Evolutionary conservation across 805 yeast genomes (phyloP).

Genomic region (Maudiozyma saulgeensis): DNA sequence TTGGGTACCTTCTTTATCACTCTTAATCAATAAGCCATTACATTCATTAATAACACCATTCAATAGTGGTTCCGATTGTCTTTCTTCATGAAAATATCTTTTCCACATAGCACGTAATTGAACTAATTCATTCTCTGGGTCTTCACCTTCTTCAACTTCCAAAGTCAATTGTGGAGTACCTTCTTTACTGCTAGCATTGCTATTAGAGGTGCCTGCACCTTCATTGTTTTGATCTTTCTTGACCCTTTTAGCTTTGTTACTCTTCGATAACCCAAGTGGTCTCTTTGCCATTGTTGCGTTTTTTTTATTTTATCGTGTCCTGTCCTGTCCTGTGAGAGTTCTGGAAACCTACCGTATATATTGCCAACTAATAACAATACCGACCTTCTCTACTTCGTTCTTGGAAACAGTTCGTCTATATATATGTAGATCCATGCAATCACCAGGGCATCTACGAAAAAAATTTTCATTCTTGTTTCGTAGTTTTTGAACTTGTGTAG

Average conservation of each 20-base stretch:
- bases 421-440: too few species aligned
- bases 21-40: slow-evolving; percentile 50
- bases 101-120: slow-evolving; percentile 68
- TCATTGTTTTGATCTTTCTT: slow-evolving; percentile 11
- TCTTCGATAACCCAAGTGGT: slow-evolving; percentile 54
- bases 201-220: slow-evolving; percentile 6
- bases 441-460: background rate
- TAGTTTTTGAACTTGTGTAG: too few species aligned
- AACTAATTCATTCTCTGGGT: slow-evolving; percentile 69
- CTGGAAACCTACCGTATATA: too few species aligned
- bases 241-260: slow-evolving; percentile 34
- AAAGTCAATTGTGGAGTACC: slow-evolving; percentile 43
- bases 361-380: too few species aligned
- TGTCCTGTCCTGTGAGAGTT: too few species aligned
- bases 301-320: too few species aligned
- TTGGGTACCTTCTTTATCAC: background rate
- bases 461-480: background rate
- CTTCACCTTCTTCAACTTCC: slow-evolving; percentile 59
- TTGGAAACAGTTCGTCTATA: too few species aligned
- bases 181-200: slow-evolving; percentile 10
- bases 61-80: slow-evolving; percentile 53
- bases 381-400: too few species aligned
- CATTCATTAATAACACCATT: slow-evolving; percentile 91
- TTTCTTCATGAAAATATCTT: slow-evolving; percentile 46
- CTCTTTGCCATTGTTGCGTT: slow-evolving; percentile 40